Percentiles rank a stretch among this genome's conserved stretches.
These are phyloP conservation scores for Eucalyptus regnans DNA, from an alignment of 345 rosid species.

Conservation along the genomic window DNA sequence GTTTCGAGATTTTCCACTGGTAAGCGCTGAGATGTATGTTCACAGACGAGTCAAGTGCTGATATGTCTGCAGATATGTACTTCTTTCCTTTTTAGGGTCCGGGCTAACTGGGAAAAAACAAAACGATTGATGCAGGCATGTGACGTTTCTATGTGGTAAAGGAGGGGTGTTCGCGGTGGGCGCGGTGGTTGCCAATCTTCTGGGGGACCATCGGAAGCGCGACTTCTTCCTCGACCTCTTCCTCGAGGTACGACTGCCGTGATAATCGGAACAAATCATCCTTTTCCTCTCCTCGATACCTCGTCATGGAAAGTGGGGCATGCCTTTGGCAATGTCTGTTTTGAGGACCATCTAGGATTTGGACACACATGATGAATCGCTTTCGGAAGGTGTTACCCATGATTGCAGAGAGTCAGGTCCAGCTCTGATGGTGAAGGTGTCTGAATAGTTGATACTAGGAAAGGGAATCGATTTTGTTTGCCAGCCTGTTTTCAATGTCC, in stretches of 20 bases:
- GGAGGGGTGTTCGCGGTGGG: slow-evolving; percentile 87
- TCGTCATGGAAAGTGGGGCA: background rate
- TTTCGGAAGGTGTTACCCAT: background rate
- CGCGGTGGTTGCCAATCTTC: slow-evolving; percentile 49
- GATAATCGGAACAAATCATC: background rate
- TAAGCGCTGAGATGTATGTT: background rate
- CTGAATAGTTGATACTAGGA: background rate
- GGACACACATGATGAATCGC: background rate
- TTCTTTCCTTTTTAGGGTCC: background rate
- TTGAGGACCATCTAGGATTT: background rate
- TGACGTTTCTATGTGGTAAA: slow-evolving; percentile 80
- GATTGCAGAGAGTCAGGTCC: background rate
- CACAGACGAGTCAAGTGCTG: background rate
- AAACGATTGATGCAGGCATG: slow-evolving; percentile 27
- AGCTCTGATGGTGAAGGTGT: background rate
- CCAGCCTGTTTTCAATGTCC: background rate
- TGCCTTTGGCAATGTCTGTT: background rate
- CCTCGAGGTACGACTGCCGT: slow-evolving; percentile 28
- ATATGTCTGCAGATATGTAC: no score
- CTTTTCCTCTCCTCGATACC: background rate
- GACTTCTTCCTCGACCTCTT: slow-evolving; percentile 43
- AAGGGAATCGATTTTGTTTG: background rate
- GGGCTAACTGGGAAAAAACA: background rate
- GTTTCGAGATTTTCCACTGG: background rate
- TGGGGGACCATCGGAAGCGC: slow-evolving; percentile 35